Evolutionary conservation across 345 rosid genomes (phyloP).

Genomic region (Cardamine occulta): DNA sequence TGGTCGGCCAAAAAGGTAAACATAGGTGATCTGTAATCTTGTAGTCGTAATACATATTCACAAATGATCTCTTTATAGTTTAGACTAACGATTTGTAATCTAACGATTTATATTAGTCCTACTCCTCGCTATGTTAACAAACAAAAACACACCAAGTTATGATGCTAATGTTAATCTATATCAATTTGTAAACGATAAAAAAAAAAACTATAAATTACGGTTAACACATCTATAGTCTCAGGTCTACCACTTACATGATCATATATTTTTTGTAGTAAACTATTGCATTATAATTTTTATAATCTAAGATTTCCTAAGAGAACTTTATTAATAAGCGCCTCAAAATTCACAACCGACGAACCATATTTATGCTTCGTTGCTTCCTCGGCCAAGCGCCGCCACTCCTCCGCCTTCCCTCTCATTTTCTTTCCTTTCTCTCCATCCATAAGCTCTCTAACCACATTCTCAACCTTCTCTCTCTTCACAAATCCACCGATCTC

Average conservation of each 20-base stretch:
- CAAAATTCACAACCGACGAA: slow-evolving; percentile 46
- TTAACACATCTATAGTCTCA: neutral
- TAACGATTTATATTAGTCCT: no score
- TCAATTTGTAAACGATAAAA: neutral
- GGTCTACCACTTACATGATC: neutral
- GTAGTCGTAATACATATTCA: neutral
- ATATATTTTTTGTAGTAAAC: neutral
- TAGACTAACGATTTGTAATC: no score
- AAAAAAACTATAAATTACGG: neutral
- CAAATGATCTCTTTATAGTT: neutral
- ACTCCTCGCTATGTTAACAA: no score
- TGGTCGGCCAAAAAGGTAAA: no score
- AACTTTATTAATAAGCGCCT: slow-evolving; percentile 39
- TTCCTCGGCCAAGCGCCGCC: slow-evolving; percentile 45
- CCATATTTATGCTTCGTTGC: slow-evolving; percentile 38
- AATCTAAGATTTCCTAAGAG: slow-evolving; percentile 9
- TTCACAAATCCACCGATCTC: slow-evolving; percentile 59
- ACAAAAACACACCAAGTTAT: no score
- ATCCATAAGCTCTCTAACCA: slow-evolving; percentile 57
- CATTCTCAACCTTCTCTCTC: slow-evolving; percentile 53
- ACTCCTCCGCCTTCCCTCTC: slow-evolving; percentile 51
- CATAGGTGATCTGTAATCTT: no score
- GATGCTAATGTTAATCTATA: no score
- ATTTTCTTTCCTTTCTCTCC: slow-evolving; percentile 56
- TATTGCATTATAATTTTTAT: neutral